Percentiles rank a stretch among this genome's conserved stretches.
phyloP scores from a whole-genome alignment of 208 protist genomes.

The Crithidia acanthocephali region DNA sequence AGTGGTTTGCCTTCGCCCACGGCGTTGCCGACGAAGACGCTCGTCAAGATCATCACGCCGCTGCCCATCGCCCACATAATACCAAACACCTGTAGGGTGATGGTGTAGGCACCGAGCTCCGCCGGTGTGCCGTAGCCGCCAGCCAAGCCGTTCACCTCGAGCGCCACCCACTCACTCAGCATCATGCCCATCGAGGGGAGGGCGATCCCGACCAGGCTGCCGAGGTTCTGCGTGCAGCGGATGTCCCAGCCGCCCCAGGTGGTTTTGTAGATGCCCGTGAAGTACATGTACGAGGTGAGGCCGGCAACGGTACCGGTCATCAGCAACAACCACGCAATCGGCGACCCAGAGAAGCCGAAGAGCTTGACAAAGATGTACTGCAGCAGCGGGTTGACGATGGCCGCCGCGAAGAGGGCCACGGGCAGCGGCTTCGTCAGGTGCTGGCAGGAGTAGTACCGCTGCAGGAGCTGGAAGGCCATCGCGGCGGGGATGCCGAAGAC shows the following conservation, averaged over 20 bases:
- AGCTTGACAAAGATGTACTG: constrained; percentile 66
- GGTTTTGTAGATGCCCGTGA: constrained; percentile 57
- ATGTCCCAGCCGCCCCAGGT: constrained; percentile 81
- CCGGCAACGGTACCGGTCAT: constrained; percentile 51
- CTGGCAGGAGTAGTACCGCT: constrained; percentile 89
- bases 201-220: constrained; percentile 57
- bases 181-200: constrained; percentile 89
- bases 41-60: constrained; percentile 73
- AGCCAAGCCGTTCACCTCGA: constrained; percentile 77
- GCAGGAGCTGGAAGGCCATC: constrained; percentile 67
- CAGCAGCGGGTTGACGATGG: constrained; percentile 68
- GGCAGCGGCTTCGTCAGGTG: constrained; percentile 74
- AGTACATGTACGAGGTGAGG: constrained; percentile 56
- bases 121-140: constrained; percentile 59
- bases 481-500: constrained; percentile 69
- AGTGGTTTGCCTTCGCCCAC: constrained; percentile 75
- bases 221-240: constrained; percentile 53
- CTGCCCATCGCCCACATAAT: constrained; percentile 76
- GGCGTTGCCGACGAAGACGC: constrained; percentile 84
- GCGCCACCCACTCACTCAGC: constrained; percentile 85
- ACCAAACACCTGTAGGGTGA: constrained; percentile 80
- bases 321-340: constrained; percentile 79
- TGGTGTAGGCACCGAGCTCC: constrained; percentile 82
- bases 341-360: constrained; percentile 78
- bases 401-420: constrained; percentile 58